Evolutionary conservation across 225 moss, liverwort and hornwort species (phyloP).

Genomic region (Antitrichia curtipendula): DNA sequence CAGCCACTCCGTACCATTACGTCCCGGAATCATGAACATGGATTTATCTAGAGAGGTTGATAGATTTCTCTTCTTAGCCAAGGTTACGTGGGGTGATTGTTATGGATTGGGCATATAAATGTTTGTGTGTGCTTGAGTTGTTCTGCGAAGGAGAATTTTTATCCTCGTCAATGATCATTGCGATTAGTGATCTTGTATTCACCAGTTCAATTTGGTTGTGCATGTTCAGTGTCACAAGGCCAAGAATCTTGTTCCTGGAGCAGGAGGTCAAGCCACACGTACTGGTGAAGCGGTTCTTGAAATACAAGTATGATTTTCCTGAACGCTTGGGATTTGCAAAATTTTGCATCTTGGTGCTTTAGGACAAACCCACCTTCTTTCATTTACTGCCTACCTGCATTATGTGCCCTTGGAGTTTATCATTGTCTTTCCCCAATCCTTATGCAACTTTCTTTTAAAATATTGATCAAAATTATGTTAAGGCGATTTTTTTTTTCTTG

Average conservation of each 20-base stretch:
- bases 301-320: slow-evolving; percentile 52
- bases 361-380: background rate
- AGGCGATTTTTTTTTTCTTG: background rate
- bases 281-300: slow-evolving; percentile 98
- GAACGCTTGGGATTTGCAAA: background rate
- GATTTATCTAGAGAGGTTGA: background rate
- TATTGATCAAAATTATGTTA: background rate
- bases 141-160: background rate
- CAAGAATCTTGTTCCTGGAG: slow-evolving; percentile 92
- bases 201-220: background rate
- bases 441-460: background rate
- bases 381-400: background rate
- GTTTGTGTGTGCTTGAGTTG: background rate
- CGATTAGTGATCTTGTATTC: background rate
- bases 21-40: background rate
- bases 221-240: slow-evolving; percentile 90
- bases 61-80: background rate
- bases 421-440: background rate
- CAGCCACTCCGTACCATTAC: background rate
- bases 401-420: background rate
- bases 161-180: background rate
- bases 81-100: background rate
- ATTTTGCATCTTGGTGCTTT: background rate
- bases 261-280: slow-evolving; percentile 87
- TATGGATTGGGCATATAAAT: background rate